Evolutionary conservation across 352 stramenopile genomes (phyloP).

Genomic region (Lagenidium giganteum): DNA sequence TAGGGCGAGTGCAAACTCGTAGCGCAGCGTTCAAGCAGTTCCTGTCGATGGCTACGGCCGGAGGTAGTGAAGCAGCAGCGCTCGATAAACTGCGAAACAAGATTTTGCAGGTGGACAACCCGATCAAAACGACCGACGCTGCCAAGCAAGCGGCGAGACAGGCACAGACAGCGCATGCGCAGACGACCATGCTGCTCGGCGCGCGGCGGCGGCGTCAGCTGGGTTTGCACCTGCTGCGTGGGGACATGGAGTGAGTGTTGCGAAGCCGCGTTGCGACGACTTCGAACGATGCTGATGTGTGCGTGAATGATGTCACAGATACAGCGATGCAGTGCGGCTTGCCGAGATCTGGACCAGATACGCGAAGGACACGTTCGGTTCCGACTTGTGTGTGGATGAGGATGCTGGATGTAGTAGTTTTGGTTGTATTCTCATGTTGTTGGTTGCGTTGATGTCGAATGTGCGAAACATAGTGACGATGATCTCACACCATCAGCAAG

Average conservation of each 20-base stretch:
- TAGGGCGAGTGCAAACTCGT: no score
- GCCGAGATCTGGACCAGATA: slow-evolving; percentile 65
- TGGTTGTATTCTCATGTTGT: not conserved
- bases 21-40: no score
- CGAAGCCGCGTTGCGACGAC: not conserved
- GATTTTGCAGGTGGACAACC: slow-evolving; percentile 73
- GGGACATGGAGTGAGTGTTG: slow-evolving; percentile 34
- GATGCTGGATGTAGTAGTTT: slow-evolving; percentile 1
- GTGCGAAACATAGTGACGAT: no score
- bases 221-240: slow-evolving; percentile 46
- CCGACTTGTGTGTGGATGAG: slow-evolving; percentile 27
- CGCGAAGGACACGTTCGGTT: slow-evolving; percentile 40
- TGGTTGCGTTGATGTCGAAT: slow-evolving; percentile 4
- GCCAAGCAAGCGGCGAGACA: slow-evolving; percentile 19
- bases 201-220: slow-evolving; percentile 47
- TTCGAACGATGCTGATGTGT: not conserved
- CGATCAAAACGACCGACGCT: slow-evolving; percentile 35
- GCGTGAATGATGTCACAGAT: slow-evolving; percentile 14
- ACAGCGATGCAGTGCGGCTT: slow-evolving; percentile 50
- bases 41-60: no score
- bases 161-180: slow-evolving; percentile 29
- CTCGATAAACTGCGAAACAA: slow-evolving; percentile 72
- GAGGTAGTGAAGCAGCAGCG: no score
- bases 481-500: no score
- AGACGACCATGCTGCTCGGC: slow-evolving; percentile 54